phyloP scores from a whole-genome alignment of 75 land plant genomes.

The Cunninghamia lanceolata region DNA sequence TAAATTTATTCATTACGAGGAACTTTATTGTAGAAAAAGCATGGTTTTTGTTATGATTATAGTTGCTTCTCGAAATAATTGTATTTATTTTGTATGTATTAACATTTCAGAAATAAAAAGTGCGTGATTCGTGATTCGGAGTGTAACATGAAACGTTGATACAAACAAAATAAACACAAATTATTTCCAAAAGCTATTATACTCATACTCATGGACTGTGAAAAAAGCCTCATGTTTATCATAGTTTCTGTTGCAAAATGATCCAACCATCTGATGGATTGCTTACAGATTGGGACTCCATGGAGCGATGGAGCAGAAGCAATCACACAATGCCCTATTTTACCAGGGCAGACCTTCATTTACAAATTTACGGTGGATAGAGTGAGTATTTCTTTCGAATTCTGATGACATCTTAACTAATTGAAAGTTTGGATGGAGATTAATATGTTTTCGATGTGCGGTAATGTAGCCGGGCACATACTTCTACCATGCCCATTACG shows the following conservation, averaged over 20 bases:
- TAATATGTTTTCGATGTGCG: not conserved
- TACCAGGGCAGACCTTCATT: constrained; percentile 21
- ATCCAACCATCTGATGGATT: not conserved
- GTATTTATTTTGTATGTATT: too few species aligned
- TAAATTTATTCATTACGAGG: constrained; percentile 25
- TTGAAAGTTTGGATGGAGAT: not conserved
- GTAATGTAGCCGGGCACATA: constrained; percentile 68
- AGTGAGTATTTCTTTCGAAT: not conserved
- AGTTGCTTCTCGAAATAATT: too few species aligned
- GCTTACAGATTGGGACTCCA: constrained; percentile 18
- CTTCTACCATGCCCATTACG: constrained; percentile 77
- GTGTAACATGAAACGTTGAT: too few species aligned
- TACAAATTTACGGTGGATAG: constrained; percentile 24
- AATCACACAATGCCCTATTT: constrained; percentile 25
- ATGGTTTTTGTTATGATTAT: too few species aligned
- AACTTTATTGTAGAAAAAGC: too few species aligned
- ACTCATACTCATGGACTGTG: too few species aligned
- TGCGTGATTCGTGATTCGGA: too few species aligned
- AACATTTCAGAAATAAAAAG: too few species aligned
- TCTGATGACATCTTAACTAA: not conserved
- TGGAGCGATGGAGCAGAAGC: constrained; percentile 16
- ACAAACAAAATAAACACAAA: too few species aligned
- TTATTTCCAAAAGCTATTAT: too few species aligned
- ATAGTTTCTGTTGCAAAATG: too few species aligned
- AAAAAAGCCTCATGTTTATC: too few species aligned